Conservation (phyloP, 2,329 filamentous ascomycete genomes). For the Diaporthe velutina region DNA sequence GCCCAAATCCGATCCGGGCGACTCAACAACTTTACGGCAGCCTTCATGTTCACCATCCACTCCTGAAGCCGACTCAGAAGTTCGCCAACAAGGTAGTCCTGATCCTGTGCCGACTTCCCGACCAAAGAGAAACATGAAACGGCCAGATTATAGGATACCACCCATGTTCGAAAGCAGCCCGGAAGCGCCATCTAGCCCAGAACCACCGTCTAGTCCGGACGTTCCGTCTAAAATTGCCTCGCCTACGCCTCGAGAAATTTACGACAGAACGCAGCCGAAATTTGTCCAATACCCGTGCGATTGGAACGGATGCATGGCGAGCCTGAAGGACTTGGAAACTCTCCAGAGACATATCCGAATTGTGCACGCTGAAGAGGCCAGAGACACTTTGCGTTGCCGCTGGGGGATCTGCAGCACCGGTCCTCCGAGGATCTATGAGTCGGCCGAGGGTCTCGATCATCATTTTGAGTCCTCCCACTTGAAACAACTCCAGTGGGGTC, state of each 20-base stretch:
- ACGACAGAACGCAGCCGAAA: constrained; percentile 2
- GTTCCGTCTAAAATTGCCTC: neutral
- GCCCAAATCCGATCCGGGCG: neutral
- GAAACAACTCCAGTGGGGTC: neutral
- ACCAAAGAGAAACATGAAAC: neutral
- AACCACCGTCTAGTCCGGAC: neutral
- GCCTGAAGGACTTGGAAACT: constrained; percentile 25
- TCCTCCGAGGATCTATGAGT: neutral
- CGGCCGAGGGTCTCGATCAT: neutral
- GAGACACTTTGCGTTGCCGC: neutral
- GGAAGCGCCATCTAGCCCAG: neutral
- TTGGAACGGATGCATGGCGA: constrained; percentile 26
- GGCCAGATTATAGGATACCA: constrained; percentile 14
- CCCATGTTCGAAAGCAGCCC: neutral
- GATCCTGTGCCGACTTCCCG: neutral
- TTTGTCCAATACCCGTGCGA: constrained; percentile 19
- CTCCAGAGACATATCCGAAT: constrained; percentile 26
- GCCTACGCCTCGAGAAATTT: constrained; percentile 19
- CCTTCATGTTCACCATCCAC: neutral
- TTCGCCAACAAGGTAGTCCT: neutral
- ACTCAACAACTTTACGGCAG: neutral
- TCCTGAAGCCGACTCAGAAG: neutral
- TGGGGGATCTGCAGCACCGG: constrained; percentile 9
- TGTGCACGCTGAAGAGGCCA: constrained; percentile 14
- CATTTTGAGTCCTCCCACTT: constrained; percentile 12